A percentile compares a stretch with the other conserved stretches of the same genome.
Conservation (phyloP, 768 basidiomycete species). For the Coprinopsis sp. region DNA sequence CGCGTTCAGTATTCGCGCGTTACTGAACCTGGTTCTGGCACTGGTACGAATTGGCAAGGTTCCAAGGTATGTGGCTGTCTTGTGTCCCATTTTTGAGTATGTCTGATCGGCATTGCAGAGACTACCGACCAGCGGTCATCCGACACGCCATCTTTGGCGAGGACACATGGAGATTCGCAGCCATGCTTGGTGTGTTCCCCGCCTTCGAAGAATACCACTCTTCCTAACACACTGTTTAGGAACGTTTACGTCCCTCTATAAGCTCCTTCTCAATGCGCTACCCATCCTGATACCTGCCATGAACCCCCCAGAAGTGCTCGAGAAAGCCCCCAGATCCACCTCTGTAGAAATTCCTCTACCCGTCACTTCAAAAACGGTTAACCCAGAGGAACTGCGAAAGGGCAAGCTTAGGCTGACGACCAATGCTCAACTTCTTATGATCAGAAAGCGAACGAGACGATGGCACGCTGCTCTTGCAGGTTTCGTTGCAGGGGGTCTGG, state of each 20-base stretch:
- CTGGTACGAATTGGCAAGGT: conserved; percentile 67
- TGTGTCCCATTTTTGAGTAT: not conserved
- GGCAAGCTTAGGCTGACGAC: conserved; percentile 55
- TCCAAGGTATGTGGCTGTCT: conserved; percentile 46
- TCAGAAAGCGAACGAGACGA: conserved; percentile 59
- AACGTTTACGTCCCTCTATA: conserved; percentile 75
- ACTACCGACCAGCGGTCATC: conserved; percentile 60
- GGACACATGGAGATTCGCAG: conserved; percentile 80
- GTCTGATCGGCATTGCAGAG: conserved; percentile 31
- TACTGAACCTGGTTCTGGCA: conserved; percentile 75
- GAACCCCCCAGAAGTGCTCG: conserved; percentile 25
- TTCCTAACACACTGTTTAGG: conserved; percentile 34
- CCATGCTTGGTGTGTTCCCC: conserved; percentile 69
- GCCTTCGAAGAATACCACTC: conserved; percentile 1
- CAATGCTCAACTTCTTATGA: conserved; percentile 57
- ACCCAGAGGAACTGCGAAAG: conserved; percentile 28
- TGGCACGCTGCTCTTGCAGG: conserved; percentile 86
- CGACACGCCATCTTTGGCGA: conserved; percentile 79
- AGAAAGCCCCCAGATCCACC: conserved; percentile 15
- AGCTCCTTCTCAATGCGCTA: conserved; percentile 71
- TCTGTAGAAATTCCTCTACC: conserved; percentile 1
- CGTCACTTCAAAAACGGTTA: conserved; percentile 19
- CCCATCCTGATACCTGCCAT: conserved; percentile 61
- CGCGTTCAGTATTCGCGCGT: conserved; percentile 77
- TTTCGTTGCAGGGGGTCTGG: conserved; percentile 63